A percentile compares a stretch with the other conserved stretches of the same genome.
Evolutionary conservation across 331 rosid genomes (phyloP).

Genomic region (Saraca asoca): DNA sequence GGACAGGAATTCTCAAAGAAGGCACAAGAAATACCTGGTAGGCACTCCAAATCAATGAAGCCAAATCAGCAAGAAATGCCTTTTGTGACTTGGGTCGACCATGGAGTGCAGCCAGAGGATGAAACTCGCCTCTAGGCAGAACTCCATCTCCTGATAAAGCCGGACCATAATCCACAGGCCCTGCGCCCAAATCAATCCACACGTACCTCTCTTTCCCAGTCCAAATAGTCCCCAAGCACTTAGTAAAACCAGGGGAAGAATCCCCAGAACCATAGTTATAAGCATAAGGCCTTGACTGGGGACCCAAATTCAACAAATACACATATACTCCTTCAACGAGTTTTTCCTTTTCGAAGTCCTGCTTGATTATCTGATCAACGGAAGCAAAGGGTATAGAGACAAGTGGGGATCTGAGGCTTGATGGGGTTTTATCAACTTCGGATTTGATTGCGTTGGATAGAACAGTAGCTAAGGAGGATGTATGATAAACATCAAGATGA

Average conservation of each 20-base stretch:
- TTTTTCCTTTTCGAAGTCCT: slow-evolving; percentile 55
- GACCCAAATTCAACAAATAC: slow-evolving; percentile 64
- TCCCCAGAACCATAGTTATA: slow-evolving; percentile 66
- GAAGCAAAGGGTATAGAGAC: slow-evolving; percentile 50
- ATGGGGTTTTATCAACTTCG: slow-evolving; percentile 43
- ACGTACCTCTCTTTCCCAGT: slow-evolving; percentile 63
- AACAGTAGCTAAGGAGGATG: slow-evolving; percentile 53
- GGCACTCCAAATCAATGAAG: slow-evolving; percentile 75
- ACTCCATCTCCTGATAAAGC: slow-evolving; percentile 85
- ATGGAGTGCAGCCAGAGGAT: slow-evolving; percentile 75
- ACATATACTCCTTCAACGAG: slow-evolving; percentile 63
- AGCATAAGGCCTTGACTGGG: slow-evolving; percentile 69
- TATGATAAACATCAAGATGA: slow-evolving; percentile 62
- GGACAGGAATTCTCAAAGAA: slow-evolving; percentile 79
- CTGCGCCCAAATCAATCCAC: slow-evolving; percentile 94
- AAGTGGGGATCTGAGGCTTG: slow-evolving; percentile 66
- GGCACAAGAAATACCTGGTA: slow-evolving; percentile 86
- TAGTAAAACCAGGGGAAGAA: slow-evolving; percentile 73
- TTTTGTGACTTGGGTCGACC: slow-evolving; percentile 68
- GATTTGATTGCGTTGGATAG: slow-evolving; percentile 54
- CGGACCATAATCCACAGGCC: slow-evolving; percentile 91
- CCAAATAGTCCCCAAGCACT: slow-evolving; percentile 79
- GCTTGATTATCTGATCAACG: slow-evolving; percentile 50
- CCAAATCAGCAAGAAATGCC: slow-evolving; percentile 71
- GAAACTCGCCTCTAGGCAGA: slow-evolving; percentile 83